These are phyloP conservation scores for Candida broadrunensis DNA, from an alignment of 805 yeast species.

Conservation along the genomic window DNA sequence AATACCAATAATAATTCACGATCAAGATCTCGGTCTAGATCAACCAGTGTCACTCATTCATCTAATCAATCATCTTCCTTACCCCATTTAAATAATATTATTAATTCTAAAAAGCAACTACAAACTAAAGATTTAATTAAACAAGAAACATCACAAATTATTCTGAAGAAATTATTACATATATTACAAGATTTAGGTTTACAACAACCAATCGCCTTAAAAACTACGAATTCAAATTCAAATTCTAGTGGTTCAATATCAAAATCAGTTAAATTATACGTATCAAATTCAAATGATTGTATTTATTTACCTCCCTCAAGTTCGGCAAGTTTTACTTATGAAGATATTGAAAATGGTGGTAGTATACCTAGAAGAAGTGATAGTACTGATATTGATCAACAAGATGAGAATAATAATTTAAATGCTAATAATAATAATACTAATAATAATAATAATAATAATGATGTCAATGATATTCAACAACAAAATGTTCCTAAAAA, in stretches of 20 bases:
- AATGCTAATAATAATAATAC: background rate
- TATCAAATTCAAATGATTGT: constrained; percentile 39
- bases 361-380: constrained; percentile 9
- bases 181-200: constrained; percentile 35
- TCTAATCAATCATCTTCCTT: background rate
- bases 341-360: constrained; percentile 42
- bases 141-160: constrained; percentile 35
- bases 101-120: constrained; percentile 1
- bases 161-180: constrained; percentile 29
- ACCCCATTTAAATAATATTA: constrained; percentile 4
- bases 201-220: constrained; percentile 37
- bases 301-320: constrained; percentile 38
- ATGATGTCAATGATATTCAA: background rate
- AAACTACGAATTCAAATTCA: constrained; percentile 22
- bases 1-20: background rate
- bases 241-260: constrained; percentile 17
- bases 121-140: constrained; percentile 34
- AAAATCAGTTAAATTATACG: constrained; percentile 27
- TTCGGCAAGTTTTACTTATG: constrained; percentile 39
- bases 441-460: background rate
- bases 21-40: constrained; percentile 7
- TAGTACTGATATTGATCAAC: background rate
- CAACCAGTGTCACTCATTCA: background rate
- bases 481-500: constrained; percentile 4
- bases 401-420: background rate